These are phyloP conservation scores for Smallanthus sonchifolius DNA, from an alignment of 129 eudicot species.

Conservation along the genomic window DNA sequence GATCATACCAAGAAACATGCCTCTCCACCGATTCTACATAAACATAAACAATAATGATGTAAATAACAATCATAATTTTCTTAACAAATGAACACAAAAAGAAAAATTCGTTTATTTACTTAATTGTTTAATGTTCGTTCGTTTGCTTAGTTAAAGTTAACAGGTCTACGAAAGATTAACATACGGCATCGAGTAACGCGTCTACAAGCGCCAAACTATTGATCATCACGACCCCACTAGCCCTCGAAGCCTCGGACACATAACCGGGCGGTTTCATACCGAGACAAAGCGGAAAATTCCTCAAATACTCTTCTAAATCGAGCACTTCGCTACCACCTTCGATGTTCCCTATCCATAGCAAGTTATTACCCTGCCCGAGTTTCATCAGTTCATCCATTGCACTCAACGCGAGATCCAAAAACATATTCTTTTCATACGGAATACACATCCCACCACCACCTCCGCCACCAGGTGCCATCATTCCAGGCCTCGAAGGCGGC, in stretches of 20 bases:
- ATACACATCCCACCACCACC: slow-evolving; percentile 28
- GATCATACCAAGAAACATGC: slow-evolving; percentile 56
- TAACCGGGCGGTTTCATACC: slow-evolving; percentile 61
- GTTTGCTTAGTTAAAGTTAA: too few relatives aligned
- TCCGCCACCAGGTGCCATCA: background rate
- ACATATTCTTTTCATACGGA: slow-evolving; percentile 48
- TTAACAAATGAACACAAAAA: too few relatives aligned
- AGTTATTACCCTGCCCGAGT: slow-evolving; percentile 59
- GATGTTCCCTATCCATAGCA: slow-evolving; percentile 54
- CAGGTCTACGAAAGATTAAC: slow-evolving; percentile 1
- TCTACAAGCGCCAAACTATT: slow-evolving; percentile 57
- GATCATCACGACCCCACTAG: slow-evolving; percentile 45
- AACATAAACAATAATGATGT: background rate
- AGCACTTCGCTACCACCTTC: slow-evolving; percentile 54
- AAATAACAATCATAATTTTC: background rate
- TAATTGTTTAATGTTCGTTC: too few relatives aligned
- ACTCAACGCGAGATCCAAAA: slow-evolving; percentile 54
- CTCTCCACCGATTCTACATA: slow-evolving; percentile 58
- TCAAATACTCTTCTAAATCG: slow-evolving; percentile 58
- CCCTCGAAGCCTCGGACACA: slow-evolving; percentile 68
- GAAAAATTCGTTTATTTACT: too few relatives aligned
- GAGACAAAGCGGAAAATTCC: slow-evolving; percentile 46
- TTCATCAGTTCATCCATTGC: slow-evolving; percentile 82
- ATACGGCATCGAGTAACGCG: slow-evolving; percentile 55
- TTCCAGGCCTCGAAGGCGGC: slow-evolving; percentile 39